Conservation (phyloP, 139 green algal species). For the Coccomyxa sp. region DNA sequence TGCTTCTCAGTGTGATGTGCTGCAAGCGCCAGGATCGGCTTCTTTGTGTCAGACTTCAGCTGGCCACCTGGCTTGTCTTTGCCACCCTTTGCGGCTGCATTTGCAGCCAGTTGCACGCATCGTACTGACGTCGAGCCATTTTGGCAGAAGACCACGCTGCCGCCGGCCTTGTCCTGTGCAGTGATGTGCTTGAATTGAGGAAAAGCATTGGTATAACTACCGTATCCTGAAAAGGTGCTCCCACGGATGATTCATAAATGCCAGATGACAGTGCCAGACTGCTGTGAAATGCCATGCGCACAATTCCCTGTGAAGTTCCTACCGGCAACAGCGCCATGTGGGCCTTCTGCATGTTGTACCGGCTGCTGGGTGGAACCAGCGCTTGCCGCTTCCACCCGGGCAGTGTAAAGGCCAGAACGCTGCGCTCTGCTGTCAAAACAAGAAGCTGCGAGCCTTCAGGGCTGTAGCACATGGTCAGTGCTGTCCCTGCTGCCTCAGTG, state of each 20-base stretch:
- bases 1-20: background rate
- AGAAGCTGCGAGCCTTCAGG: constrained; percentile 9
- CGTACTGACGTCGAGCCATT: constrained; percentile 15
- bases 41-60: constrained; percentile 20
- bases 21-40: constrained; percentile 23
- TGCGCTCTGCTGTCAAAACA: constrained; percentile 5
- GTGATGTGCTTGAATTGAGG: too few species aligned
- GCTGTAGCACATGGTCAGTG: constrained; percentile 16
- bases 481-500: constrained; percentile 4
- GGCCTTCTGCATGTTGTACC: constrained; percentile 11
- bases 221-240: too few species aligned
- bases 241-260: too few species aligned
- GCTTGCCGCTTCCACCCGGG: constrained; percentile 6
- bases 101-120: constrained; percentile 2
- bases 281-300: too few species aligned
- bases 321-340: constrained; percentile 12
- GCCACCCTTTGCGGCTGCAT: background rate
- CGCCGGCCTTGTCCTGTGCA: too few species aligned
- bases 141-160: constrained; percentile 8
- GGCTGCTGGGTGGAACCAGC: background rate
- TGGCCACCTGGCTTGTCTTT: constrained; percentile 15
- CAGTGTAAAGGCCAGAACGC: constrained; percentile 5
- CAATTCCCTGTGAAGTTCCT: background rate
- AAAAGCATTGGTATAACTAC: too few species aligned
- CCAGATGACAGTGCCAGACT: too few species aligned